Evolutionary conservation across 2,329 filamentous ascomycete species (phyloP).

Genomic region (Paecilomyces sp.): DNA sequence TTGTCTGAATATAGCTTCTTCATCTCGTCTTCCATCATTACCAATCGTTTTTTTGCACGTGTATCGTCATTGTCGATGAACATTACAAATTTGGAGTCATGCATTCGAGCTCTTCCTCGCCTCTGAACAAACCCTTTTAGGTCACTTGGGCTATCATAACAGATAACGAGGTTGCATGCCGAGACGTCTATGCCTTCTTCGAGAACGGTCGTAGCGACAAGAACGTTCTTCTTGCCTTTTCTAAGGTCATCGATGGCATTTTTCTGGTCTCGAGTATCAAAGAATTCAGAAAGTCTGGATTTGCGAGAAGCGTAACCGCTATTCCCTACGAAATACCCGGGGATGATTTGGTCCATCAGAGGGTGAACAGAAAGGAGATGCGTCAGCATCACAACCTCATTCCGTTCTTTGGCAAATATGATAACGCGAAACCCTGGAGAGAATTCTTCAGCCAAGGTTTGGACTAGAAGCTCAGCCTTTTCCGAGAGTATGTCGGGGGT

Average conservation of each 20-base stretch:
- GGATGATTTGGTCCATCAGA: constrained; percentile 27
- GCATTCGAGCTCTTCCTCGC: constrained; percentile 53
- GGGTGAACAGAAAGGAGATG: constrained; percentile 52
- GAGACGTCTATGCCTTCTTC: constrained; percentile 57
- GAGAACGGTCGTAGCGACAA: constrained; percentile 51
- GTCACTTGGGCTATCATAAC: constrained; percentile 55
- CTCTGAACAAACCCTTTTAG: constrained; percentile 60
- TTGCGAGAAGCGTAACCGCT: constrained; percentile 37
- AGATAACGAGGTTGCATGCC: constrained; percentile 59
- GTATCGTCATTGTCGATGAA: constrained; percentile 29
- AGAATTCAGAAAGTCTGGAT: constrained; percentile 43
- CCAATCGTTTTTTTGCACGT: constrained; percentile 48
- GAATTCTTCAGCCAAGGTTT: constrained; percentile 41
- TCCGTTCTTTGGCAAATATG: constrained; percentile 60
- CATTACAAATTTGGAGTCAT: constrained; percentile 52
- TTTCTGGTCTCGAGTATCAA: constrained; percentile 41
- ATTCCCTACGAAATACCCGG: constrained; percentile 49
- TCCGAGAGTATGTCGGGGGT: constrained; percentile 38
- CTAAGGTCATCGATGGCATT: constrained; percentile 49
- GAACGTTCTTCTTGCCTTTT: constrained; percentile 47
- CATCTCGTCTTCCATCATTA: constrained; percentile 65
- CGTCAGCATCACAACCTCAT: constrained; percentile 53
- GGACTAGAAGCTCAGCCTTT: constrained; percentile 53
- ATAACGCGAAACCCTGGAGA: constrained; percentile 49
- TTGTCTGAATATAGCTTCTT: constrained; percentile 62